Evolutionary conservation across 2,329 filamentous ascomycete genomes (phyloP), one percentile per base, ranked within the genome.

Genomic region (Ophiobolus disseminans): DNA sequence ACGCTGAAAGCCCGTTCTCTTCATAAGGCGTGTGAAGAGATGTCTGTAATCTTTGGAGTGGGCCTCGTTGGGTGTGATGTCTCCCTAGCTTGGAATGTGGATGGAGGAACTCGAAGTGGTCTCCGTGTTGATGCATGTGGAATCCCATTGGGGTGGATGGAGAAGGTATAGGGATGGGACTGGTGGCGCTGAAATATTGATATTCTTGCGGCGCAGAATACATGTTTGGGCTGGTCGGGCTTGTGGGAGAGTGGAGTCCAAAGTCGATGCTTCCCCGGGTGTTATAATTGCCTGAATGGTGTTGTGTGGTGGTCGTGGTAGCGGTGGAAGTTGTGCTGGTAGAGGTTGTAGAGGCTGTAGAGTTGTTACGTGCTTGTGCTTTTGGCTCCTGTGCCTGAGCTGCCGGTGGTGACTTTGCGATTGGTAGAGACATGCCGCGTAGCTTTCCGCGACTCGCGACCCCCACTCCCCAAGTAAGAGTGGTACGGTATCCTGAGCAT

Each of bases 401-500:
- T 26, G 56, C 57, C 22, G 64, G 57, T 16, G 68, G 67, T 43
- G 75, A 73, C 43, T 79, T 80, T 30, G 80, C 78, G 41, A 87
- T 76, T 8, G 85, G 85, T 48, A 96, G 79, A 47, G 92, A 92
- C 60, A 97, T 80, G 30, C 93, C 93, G 54, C 93, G 86, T 56
- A 97, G 85, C 79, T 97, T 97, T 69, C 93, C 93, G 66, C 93
- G 87, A 75, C 92, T 97, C 47, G 93, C 93, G 50, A 97, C 93
- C 41, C 93, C 93, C 38, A 97, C 90, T 32, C 91, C 91, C 93
- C 93, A 97, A 37, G 93, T 97, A 75, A 97, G 81, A 63, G 93
- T 92, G 13, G 93, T 97, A 78, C 95, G 95, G 80, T 97, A 97
- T 50, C 93, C 93, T 21, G 90, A 91, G 77, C 93, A 97, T 69